phyloP scores from a whole-genome alignment of 1,139 yeast species.

The Candida sojae region DNA sequence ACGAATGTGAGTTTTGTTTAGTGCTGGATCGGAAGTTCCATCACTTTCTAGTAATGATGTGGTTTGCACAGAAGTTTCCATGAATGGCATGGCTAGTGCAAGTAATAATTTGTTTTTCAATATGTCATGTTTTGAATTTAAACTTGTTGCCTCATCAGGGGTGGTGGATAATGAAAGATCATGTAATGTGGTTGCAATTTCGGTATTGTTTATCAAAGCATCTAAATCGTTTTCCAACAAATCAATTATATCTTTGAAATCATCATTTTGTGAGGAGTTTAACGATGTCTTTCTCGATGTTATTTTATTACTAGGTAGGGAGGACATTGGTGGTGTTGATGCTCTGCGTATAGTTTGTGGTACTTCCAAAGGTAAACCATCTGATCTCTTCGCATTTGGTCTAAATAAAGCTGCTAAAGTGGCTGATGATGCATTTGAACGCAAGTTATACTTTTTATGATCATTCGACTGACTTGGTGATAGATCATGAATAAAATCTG shows the following conservation, averaged over 20 bases:
- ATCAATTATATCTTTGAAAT: constrained; percentile 46
- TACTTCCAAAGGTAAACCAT: constrained; percentile 32
- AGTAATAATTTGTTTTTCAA: constrained; percentile 57
- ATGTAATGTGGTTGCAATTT: constrained; percentile 56
- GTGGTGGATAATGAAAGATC: constrained; percentile 53
- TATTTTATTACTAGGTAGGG: constrained; percentile 1
- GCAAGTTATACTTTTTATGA: constrained; percentile 22
- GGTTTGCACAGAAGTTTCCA: constrained; percentile 53
- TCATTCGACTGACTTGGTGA: constrained; percentile 2
- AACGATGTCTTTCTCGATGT: neutral
- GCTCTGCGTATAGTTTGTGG: neutral
- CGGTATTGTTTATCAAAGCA: constrained; percentile 29
- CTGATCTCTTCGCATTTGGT: constrained; percentile 38
- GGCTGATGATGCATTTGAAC: constrained; percentile 61
- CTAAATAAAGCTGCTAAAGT: constrained; percentile 61
- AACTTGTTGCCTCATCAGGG: constrained; percentile 21
- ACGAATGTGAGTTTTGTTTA: constrained; percentile 16
- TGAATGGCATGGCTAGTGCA: constrained; percentile 76
- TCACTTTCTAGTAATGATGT: constrained; percentile 32
- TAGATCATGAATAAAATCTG: constrained; percentile 21
- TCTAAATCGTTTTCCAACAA: constrained; percentile 42
- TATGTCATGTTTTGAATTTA: constrained; percentile 32
- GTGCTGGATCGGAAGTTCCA: constrained; percentile 11
- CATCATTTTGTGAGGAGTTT: constrained; percentile 20
- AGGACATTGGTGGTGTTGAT: constrained; percentile 1